Conservation (phyloP, 371 early-diverging fungal species). For the Rhizopus stolonifer region DNA sequence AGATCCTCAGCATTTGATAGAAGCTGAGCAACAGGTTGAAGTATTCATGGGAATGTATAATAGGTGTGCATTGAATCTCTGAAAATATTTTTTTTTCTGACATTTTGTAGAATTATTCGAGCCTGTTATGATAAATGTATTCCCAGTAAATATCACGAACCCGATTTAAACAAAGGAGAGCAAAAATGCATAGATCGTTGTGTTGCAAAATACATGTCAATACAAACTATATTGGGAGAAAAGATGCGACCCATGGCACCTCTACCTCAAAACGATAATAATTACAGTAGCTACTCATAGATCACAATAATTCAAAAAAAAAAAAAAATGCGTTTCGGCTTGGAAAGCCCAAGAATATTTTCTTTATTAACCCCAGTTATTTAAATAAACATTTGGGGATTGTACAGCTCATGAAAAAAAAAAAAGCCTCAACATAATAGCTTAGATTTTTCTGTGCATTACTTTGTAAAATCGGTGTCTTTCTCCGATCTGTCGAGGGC, state of each 20-base stretch:
- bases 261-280: constrained; percentile 10
- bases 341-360: too few relatives aligned
- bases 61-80: constrained; percentile 28
- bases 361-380: too few relatives aligned
- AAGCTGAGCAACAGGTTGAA: constrained; percentile 81
- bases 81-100: not conserved
- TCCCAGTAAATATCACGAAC: constrained; percentile 77
- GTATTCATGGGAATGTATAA: constrained; percentile 76
- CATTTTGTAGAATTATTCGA: constrained; percentile 62
- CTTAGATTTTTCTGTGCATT: too few relatives aligned
- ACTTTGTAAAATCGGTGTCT: too few relatives aligned
- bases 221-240: constrained; percentile 72
- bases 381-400: too few relatives aligned
- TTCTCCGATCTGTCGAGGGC: too few relatives aligned
- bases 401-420: too few relatives aligned
- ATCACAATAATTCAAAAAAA: too few relatives aligned
- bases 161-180: constrained; percentile 94
- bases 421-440: too few relatives aligned
- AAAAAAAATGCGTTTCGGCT: too few relatives aligned
- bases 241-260: constrained; percentile 57
- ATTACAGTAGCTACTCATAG: not conserved
- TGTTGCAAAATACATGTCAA: constrained; percentile 81
- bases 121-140: constrained; percentile 93
- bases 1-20: constrained; percentile 65
- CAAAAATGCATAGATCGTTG: constrained; percentile 94